Evolutionary conservation across 1,284 basidiomycete species (phyloP), one percentile per base, ranked within the genome.

Genomic region (Leccinum pallidistipes): DNA sequence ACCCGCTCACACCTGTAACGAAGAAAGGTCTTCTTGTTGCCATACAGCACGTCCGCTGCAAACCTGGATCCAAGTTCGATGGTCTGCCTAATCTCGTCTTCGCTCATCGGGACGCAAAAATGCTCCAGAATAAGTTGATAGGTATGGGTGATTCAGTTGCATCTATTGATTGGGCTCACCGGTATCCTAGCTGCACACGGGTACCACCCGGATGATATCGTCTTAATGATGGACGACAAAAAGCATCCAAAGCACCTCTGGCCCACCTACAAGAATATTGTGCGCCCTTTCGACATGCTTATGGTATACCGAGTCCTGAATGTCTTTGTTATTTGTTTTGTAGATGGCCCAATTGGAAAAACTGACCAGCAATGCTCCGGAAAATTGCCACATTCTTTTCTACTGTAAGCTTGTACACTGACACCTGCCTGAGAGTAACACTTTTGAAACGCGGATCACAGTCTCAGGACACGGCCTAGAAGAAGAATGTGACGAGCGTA

Each of bases 351-450:
- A 78, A 60, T 71, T 81, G 11, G 47, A 62, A 1, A 55, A 36
- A 16, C 63, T 80, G 3, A 72, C 74, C 1, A 50, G 61, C 0
- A 67, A 66, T 11, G 66, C 73, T 2, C 56, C 65, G 7, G 63
- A 74, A 2, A 69, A 73, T 0, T 75, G 78, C 43, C 70, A 65
- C 16, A 74, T 79, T 32, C 71, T 77, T 34, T 78, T 81, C 59
- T 77, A 76, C 55, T 80, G 80, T 75, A 58, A 18, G 76, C 59
- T 12, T 27, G 4, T 18, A 18, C 1, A 9, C 21, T 50, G 14
- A 12, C 21, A 11, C 5, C 4, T 21, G 21, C 21, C 21, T 21
- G 21, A 11, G n/a, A 51, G 40, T 34, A 16, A 14, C n/a, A 40
- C 34, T 11, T 29, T 57, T 29, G 16, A 43, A 29, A 54, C 14